A percentile compares a stretch with the other conserved stretches of the same genome.
Evolutionary conservation across 768 basidiomycete genomes (phyloP).

Genomic region (Suillus luteus): DNA sequence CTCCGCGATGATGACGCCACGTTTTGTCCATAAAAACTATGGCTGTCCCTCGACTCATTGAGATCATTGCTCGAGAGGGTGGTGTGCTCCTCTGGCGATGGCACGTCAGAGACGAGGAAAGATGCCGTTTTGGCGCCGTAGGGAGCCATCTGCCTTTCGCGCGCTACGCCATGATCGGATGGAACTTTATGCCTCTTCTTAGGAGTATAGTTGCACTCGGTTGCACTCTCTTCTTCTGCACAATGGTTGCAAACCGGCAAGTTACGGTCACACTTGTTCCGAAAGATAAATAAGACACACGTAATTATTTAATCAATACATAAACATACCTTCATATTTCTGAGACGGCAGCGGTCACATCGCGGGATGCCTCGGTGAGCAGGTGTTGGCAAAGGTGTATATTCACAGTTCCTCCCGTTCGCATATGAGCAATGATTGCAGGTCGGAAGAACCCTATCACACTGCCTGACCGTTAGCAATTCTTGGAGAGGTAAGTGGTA

Average conservation of each 20-base stretch:
- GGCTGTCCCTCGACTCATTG: slow-evolving; percentile 33
- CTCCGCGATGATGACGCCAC: slow-evolving; percentile 39
- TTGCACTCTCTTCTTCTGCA: slow-evolving; percentile 46
- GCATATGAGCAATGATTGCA: slow-evolving; percentile 75
- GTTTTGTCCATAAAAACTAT: slow-evolving; percentile 52
- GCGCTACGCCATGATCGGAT: slow-evolving; percentile 39
- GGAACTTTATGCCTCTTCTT: slow-evolving; percentile 65
- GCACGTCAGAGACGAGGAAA: slow-evolving; percentile 46
- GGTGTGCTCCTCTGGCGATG: slow-evolving; percentile 34
- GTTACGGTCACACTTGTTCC: slow-evolving; percentile 65
- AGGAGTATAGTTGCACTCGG: slow-evolving; percentile 71
- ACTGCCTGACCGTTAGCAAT: slow-evolving; percentile 41
- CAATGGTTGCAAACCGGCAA: slow-evolving; percentile 74
- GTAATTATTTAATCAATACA: background rate
- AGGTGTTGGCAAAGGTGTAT: slow-evolving; percentile 73
- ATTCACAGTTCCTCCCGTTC: slow-evolving; percentile 64
- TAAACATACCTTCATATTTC: slow-evolving; percentile 62
- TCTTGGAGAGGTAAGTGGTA: slow-evolving; percentile 10
- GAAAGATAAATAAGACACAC: slow-evolving; percentile 10
- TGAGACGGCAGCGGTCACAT: slow-evolving; percentile 68
- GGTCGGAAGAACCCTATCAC: slow-evolving; percentile 67
- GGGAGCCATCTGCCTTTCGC: slow-evolving; percentile 40
- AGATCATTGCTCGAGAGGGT: slow-evolving; percentile 20
- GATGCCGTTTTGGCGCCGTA: slow-evolving; percentile 51
- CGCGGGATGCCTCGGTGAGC: slow-evolving; percentile 75